Percentiles rank a stretch among this genome's conserved stretches.
These are phyloP conservation scores for Drechslerella coelobrocha DNA, from an alignment of 2,329 filamentous ascomycete species.

Conservation along the genomic window DNA sequence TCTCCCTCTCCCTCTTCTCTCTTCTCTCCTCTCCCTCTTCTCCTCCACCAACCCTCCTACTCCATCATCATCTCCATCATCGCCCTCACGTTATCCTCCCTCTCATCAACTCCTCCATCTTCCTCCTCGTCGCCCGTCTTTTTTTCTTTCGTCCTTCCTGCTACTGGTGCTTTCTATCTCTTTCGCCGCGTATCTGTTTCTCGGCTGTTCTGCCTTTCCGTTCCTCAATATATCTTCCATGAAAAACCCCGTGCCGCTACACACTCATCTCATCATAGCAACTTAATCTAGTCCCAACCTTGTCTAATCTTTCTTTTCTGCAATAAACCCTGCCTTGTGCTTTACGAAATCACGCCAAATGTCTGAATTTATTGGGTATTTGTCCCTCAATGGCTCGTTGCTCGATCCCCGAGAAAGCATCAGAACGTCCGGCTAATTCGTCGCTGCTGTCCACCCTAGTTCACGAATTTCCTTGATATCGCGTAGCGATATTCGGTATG, in stretches of 20 bases:
- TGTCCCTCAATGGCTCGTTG: slow-evolving; percentile 57
- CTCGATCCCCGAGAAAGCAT: slow-evolving; percentile 56
- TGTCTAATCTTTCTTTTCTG: background rate
- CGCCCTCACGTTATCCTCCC: too few species aligned
- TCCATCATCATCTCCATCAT: background rate
- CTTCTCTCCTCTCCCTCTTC: background rate
- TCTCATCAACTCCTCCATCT: slow-evolving; percentile 2
- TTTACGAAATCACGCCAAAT: slow-evolving; percentile 57
- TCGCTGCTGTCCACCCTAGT: slow-evolving; percentile 61
- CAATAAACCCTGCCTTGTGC: background rate
- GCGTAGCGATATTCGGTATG: slow-evolving; percentile 94
- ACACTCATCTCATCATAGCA: background rate
- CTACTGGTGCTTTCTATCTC: slow-evolving; percentile 9
- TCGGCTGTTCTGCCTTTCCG: background rate
- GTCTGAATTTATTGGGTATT: slow-evolving; percentile 69
- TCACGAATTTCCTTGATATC: slow-evolving; percentile 96
- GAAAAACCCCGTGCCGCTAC: slow-evolving; percentile 52
- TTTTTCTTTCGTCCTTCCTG: slow-evolving; percentile 6
- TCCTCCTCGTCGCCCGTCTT: slow-evolving; percentile 7
- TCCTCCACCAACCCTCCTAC: background rate
- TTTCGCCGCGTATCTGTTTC: slow-evolving; percentile 19
- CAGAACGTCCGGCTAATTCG: slow-evolving; percentile 32
- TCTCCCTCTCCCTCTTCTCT: background rate
- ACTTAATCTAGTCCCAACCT: slow-evolving; percentile 9
- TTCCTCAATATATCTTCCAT: slow-evolving; percentile 33